Percentiles rank a stretch among this genome's conserved stretches.
Evolutionary conservation across 129 eudicot genomes (phyloP).

Genomic region (Mikania micrantha): DNA sequence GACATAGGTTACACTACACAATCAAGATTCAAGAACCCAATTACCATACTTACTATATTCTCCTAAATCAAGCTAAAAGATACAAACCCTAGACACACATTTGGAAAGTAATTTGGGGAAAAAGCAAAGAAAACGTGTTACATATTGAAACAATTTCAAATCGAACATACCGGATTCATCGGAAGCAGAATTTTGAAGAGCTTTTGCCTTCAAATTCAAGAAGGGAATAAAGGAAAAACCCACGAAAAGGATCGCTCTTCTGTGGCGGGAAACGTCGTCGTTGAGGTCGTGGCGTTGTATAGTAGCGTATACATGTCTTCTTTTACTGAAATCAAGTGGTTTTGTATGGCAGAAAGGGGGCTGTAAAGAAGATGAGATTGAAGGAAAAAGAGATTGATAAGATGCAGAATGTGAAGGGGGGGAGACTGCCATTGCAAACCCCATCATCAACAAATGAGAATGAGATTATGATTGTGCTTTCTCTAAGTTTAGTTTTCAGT

Average conservation of each 20-base stretch:
- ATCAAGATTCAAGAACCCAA: constrained; percentile 14
- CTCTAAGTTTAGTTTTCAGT: neutral
- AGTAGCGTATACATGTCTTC: constrained; percentile 35
- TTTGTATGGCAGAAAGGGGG: constrained; percentile 32
- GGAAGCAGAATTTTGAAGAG: constrained; percentile 28
- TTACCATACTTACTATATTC: constrained; percentile 10
- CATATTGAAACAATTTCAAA: constrained; percentile 1
- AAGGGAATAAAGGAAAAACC: constrained; percentile 67
- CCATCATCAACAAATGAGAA: constrained; percentile 19
- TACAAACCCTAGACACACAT: constrained; percentile 3
- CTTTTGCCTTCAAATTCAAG: constrained; percentile 42
- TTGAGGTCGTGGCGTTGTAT: constrained; percentile 25
- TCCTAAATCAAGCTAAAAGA: neutral
- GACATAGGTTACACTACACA: neutral
- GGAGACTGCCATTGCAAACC: constrained; percentile 41
- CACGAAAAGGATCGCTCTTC: constrained; percentile 54
- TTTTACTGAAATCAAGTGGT: constrained; percentile 21
- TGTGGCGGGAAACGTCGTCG: constrained; percentile 29
- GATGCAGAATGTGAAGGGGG: constrained; percentile 26
- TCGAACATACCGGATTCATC: constrained; percentile 33
- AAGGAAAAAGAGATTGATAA: constrained; percentile 19
- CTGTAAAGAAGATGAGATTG: constrained; percentile 29
- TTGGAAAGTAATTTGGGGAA: neutral
- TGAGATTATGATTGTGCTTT: neutral
- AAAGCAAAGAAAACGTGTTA: neutral